Evolutionary conservation across 192 early-diverging fungal genomes (phyloP).

Genomic region (Cetraspora pellucida): DNA sequence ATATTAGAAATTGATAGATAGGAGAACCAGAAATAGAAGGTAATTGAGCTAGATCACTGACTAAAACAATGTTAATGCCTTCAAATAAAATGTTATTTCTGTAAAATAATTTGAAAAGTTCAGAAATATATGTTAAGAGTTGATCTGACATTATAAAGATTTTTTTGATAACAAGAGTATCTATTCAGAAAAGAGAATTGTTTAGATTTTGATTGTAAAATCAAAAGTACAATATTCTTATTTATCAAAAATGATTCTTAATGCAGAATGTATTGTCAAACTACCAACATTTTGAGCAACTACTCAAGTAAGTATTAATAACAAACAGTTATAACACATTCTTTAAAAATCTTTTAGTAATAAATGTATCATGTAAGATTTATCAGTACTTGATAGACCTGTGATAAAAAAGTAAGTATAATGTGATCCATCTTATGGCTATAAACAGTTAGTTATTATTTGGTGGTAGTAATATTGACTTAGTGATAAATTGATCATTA

Average conservation of each 20-base stretch:
- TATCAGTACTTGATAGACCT: too few relatives aligned
- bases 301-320: neutral
- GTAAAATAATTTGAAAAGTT: neutral
- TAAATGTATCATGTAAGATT: too few relatives aligned
- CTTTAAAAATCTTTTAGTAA: neutral
- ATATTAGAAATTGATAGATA: too few relatives aligned
- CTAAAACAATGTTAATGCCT: neutral
- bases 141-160: neutral
- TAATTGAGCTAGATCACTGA: neutral
- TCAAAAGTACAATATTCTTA: neutral
- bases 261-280: neutral
- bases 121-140: neutral
- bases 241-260: neutral
- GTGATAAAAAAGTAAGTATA: too few relatives aligned
- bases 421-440: too few relatives aligned
- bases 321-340: neutral
- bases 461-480: too few relatives aligned
- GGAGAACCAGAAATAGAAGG: too few relatives aligned
- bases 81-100: neutral
- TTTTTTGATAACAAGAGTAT: constrained; percentile 4
- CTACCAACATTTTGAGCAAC: neutral
- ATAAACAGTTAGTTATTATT: too few relatives aligned
- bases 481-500: too few relatives aligned
- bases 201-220: neutral
- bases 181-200: neutral